Percentiles rank a stretch among this genome's conserved stretches.
Conservation (phyloP, 768 basidiomycete genomes). For the Lentinus tigrinus region DNA sequence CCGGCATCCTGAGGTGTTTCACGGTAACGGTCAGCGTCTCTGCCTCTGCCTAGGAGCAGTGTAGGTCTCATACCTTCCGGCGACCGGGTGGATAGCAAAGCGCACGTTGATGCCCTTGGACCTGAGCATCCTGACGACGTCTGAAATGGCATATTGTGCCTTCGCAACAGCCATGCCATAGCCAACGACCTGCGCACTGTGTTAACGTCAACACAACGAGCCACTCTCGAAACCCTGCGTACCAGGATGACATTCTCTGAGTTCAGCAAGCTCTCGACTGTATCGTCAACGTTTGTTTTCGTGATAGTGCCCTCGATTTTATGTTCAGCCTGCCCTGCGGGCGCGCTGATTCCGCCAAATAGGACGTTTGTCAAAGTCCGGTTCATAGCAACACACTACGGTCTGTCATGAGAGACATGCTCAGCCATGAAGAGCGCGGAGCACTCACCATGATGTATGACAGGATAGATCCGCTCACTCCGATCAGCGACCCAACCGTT, state of each 20-base stretch:
- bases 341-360: slow-evolving; percentile 78
- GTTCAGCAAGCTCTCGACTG: slow-evolving; percentile 73
- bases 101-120: slow-evolving; percentile 77
- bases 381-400: slow-evolving; percentile 90
- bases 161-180: slow-evolving; percentile 94
- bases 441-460: slow-evolving; percentile 87
- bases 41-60: background rate
- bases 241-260: slow-evolving; percentile 85
- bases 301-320: slow-evolving; percentile 86
- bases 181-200: slow-evolving; percentile 60
- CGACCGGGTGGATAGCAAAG: slow-evolving; percentile 88
- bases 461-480: slow-evolving; percentile 87
- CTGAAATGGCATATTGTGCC: slow-evolving; percentile 74
- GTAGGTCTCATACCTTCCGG: slow-evolving; percentile 44
- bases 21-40: background rate
- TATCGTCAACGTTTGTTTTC: slow-evolving; percentile 77
- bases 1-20: slow-evolving; percentile 68
- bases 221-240: slow-evolving; percentile 11
- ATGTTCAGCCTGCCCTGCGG: slow-evolving; percentile 48
- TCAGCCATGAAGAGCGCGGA: background rate
- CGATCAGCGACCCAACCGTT: slow-evolving; percentile 83
- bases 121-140: slow-evolving; percentile 72
- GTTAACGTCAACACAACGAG: background rate
- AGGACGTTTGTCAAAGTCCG: slow-evolving; percentile 81
- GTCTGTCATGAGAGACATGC: slow-evolving; percentile 5